Evolutionary conservation across 805 yeast genomes (phyloP).

Genomic region (Vanderwaltozyma polyspora): DNA sequence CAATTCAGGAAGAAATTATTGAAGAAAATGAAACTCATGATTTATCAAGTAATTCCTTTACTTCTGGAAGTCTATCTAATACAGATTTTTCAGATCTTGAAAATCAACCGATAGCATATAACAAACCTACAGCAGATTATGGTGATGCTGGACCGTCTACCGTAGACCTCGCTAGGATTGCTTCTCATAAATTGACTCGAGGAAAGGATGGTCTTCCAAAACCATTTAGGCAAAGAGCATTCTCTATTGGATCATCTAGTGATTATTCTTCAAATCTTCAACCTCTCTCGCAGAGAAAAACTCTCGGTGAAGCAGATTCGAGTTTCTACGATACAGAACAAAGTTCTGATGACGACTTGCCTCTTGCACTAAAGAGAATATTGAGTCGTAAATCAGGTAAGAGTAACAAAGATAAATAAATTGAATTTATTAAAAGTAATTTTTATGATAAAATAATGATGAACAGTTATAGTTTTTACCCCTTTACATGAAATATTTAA

Average conservation of each 20-base stretch:
- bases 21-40: slow-evolving; percentile 3
- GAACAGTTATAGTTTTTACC: too few relatives aligned
- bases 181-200: slow-evolving; percentile 14
- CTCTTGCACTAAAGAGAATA: slow-evolving; percentile 30
- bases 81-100: slow-evolving; percentile 1
- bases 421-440: background rate
- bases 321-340: slow-evolving; percentile 8
- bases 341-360: slow-evolving; percentile 26
- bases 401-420: background rate
- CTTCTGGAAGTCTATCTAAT: background rate
- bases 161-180: slow-evolving; percentile 20
- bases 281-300: slow-evolving; percentile 10
- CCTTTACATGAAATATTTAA: background rate
- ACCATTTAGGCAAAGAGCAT: slow-evolving; percentile 27
- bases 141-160: slow-evolving; percentile 1
- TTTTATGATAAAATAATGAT: too few relatives aligned
- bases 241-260: slow-evolving; percentile 26
- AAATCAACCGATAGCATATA: slow-evolving; percentile 1
- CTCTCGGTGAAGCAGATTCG: slow-evolving; percentile 6
- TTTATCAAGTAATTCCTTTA: background rate
- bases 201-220: slow-evolving; percentile 15
- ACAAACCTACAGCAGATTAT: background rate
- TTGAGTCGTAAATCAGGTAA: slow-evolving; percentile 18
- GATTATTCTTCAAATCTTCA: background rate
- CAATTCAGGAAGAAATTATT: slow-evolving; percentile 6